These are phyloP conservation scores for Fusarium stilboides DNA, from an alignment of 2,329 filamentous ascomycete species.

Conservation along the genomic window DNA sequence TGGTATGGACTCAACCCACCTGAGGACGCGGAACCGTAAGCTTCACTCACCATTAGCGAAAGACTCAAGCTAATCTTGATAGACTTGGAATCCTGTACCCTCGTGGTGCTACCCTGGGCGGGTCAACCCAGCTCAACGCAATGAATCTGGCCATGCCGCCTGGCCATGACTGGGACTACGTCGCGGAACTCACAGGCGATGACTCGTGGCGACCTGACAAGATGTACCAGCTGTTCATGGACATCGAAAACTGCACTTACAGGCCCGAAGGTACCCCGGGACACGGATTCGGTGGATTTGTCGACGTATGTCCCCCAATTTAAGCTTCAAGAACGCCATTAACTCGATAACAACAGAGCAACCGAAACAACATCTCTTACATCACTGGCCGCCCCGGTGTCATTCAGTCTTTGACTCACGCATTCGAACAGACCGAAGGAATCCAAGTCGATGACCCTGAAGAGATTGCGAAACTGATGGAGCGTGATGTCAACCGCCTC, in stretches of 20 bases:
- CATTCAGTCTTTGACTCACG: conserved; percentile 15
- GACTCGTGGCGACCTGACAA: conserved; percentile 57
- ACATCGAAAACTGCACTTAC: conserved; percentile 62
- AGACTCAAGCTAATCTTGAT: rapidly evolving
- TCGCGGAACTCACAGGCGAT: conserved; percentile 60
- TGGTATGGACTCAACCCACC: conserved; percentile 54
- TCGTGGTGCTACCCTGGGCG: conserved; percentile 40
- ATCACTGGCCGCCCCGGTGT: conserved; percentile 30
- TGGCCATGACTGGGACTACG: conserved; percentile 50
- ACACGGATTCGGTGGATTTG: conserved; percentile 60
- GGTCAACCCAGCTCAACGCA: conserved; percentile 39
- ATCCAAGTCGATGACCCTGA: conserved; percentile 39
- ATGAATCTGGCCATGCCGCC: conserved; percentile 41
- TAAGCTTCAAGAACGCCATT: rapidly evolving
- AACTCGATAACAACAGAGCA: conserved; percentile 26
- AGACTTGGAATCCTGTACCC: conserved; percentile 42
- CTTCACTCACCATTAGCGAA: rapidly evolving
- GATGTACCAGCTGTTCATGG: conserved; percentile 59
- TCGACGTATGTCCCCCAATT: conserved; percentile 43
- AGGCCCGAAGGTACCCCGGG: conserved; percentile 53
- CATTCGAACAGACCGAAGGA: conserved; percentile 27
- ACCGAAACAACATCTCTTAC: conserved; percentile 42
- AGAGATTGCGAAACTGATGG: conserved; percentile 48
- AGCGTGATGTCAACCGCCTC: conserved; percentile 51
- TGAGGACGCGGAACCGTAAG: conserved; percentile 44